A percentile compares a stretch with the other conserved stretches of the same genome.
Conservation (phyloP, 805 yeast species). For the Pichia eremophila region DNA sequence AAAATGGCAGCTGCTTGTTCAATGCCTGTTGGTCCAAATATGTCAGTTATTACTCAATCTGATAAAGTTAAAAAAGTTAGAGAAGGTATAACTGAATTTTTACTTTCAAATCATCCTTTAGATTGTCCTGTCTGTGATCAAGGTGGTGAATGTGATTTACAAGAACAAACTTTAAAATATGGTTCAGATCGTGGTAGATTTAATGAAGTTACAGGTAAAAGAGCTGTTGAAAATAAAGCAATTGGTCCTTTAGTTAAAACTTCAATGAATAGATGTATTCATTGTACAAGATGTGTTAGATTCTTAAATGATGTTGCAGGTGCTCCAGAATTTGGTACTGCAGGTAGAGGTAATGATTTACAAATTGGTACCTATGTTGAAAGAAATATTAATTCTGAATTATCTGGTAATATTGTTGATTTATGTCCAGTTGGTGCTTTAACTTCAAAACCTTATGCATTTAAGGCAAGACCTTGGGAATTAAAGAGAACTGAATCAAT, state of each 20-base stretch:
- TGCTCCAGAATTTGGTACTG: conserved; percentile 81
- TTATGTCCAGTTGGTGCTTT: conserved; percentile 90
- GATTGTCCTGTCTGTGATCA: conserved; percentile 93
- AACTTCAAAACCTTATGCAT: conserved; percentile 86
- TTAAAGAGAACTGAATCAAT: conserved; percentile 79
- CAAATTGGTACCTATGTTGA: conserved; percentile 86
- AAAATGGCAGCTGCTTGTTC: conserved; percentile 88
- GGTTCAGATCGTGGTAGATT: conserved; percentile 85
- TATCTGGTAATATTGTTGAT: conserved; percentile 81
- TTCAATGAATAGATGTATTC: conserved; percentile 87
- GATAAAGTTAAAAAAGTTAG: conserved; percentile 75
- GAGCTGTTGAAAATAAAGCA: conserved; percentile 87
- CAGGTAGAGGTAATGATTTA: conserved; percentile 88
- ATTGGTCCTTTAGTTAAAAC: conserved; percentile 85
- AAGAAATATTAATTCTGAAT: conserved; percentile 73
- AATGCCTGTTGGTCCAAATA: conserved; percentile 83
- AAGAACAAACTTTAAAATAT: conserved; percentile 75
- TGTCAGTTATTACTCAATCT: conserved; percentile 74
- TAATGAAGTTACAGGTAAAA: conserved; percentile 70
- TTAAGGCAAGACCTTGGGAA: conserved; percentile 90
- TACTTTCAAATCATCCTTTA: conserved; percentile 80
- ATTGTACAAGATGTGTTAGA: conserved; percentile 85
- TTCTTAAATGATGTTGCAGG: conserved; percentile 88
- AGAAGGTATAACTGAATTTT: conserved; percentile 86
- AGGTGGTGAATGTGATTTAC: conserved; percentile 91